Conservation (phyloP, 2,329 filamentous ascomycete genomes). For the Endoconidiophora laricicola region DNA sequence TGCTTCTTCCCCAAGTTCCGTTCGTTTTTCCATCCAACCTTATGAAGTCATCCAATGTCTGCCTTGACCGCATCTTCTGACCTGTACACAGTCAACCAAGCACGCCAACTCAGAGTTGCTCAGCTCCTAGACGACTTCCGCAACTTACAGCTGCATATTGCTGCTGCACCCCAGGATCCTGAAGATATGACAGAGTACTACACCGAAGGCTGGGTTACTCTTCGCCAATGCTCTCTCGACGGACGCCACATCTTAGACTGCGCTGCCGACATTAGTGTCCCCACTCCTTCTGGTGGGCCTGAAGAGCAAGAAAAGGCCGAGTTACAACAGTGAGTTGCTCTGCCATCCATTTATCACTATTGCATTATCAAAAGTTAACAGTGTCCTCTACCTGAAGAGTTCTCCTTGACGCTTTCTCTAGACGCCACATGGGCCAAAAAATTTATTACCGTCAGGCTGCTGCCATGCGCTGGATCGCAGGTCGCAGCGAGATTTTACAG, state of each 20-base stretch:
- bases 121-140: slow-evolving; percentile 46
- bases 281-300: slow-evolving; percentile 20
- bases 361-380: neutral
- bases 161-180: slow-evolving; percentile 38
- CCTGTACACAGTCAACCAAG: slow-evolving; percentile 37
- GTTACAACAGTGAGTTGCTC: slow-evolving; percentile 3
- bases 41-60: neutral
- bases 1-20: slow-evolving; percentile 1
- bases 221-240: slow-evolving; percentile 45
- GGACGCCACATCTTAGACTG: slow-evolving; percentile 49
- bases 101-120: slow-evolving; percentile 41
- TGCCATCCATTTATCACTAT: neutral
- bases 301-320: slow-evolving; percentile 10
- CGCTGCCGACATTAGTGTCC: slow-evolving; percentile 44
- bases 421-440: slow-evolving; percentile 47
- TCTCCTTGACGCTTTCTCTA: slow-evolving; percentile 41
- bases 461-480: slow-evolving; percentile 42
- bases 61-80: neutral
- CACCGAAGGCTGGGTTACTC: slow-evolving; percentile 44
- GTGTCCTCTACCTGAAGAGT: slow-evolving; percentile 25
- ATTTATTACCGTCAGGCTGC: slow-evolving; percentile 45
- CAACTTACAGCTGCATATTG: slow-evolving; percentile 45
- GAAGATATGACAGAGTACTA: slow-evolving; percentile 40
- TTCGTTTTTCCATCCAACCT: too few species aligned
- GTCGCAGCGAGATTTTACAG: slow-evolving; percentile 35